Conservation (phyloP, 768 basidiomycete genomes). For the Tephrocybe sp. region DNA sequence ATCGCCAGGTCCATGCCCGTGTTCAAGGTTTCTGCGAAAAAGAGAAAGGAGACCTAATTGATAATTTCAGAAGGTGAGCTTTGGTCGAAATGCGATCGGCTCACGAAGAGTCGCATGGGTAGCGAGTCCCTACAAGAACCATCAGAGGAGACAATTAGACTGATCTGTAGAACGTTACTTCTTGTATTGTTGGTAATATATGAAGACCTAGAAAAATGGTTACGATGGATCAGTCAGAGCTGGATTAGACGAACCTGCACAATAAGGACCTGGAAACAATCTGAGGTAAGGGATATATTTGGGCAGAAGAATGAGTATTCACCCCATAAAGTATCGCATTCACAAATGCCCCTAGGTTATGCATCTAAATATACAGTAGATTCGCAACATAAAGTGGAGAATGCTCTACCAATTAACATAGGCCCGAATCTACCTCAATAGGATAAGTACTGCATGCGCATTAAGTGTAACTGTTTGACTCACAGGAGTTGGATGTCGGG, state of each 20-base stretch:
- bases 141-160: not conserved
- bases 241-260: constrained; percentile 27
- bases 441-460: not conserved
- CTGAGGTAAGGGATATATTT: not conserved
- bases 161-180: constrained; percentile 23
- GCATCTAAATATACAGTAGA: not conserved
- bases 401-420: constrained; percentile 37
- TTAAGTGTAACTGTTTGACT: not conserved
- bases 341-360: constrained; percentile 14
- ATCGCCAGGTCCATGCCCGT: constrained; percentile 42
- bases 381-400: constrained; percentile 17
- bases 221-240: not conserved
- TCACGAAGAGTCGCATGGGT: constrained; percentile 40
- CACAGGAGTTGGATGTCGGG: constrained; percentile 14
- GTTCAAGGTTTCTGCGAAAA: constrained; percentile 40
- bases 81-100: constrained; percentile 1
- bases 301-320: constrained; percentile 5
- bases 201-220: constrained; percentile 9
- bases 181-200: constrained; percentile 38
- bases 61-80: not conserved
- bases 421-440: constrained; percentile 34
- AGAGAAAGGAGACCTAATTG: constrained; percentile 37
- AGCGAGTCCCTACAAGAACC: constrained; percentile 31
- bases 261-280: constrained; percentile 28
- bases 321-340: constrained; percentile 49